Evolutionary conservation across 331 rosid genomes (phyloP), one percentile per base, ranked within the genome.

Genomic region (Rhamnella rubrinervis): DNA sequence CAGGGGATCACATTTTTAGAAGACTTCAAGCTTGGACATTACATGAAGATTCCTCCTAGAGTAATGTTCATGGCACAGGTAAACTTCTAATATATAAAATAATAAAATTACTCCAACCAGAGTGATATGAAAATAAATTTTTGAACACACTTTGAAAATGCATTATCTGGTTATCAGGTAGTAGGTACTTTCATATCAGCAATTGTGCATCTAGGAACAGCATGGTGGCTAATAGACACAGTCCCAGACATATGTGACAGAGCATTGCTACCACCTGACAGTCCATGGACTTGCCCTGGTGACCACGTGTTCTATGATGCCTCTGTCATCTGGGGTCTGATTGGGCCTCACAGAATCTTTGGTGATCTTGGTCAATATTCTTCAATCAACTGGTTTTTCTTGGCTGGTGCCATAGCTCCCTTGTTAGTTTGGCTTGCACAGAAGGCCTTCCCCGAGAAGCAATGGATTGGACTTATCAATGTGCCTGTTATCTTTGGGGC

Each of bases 21-120:
- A 87, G 97, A 88, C 81, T 91, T 91, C 66, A 91, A 91, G 78
- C 96, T 91, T 55, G 97, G 97, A 55, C 97, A 91, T 78, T 89
- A 92, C 83, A 92, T 92, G 97, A 92, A 92, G 80, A 89, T 92
- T 79, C 93, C 97, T 68, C 97, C 97, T 0, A 84, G 81, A 75
- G 78, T 86, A 68, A 92, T 92, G 97, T 89, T 92, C 72, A 17
- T 74, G 56, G 96, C 96, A 64, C 96, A 89, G 97, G 97, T 89
- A 66, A 63, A 72, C 21, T 63, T 31, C 46, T 4, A 0, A 62
- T 31, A 31, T 31, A 31, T 31, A 31, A 31, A 31, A 4, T 31
- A 31, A 31, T 31, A 6, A 31, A 31, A 31, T 31, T 31, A 31
- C 35, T 31, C 35, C 35, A 31, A 31, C 35, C 35, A 3, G 4